Percentiles rank a stretch among this genome's conserved stretches.
Evolutionary conservation across 345 rosid genomes (phyloP).

Genomic region (Sisymbrium altissimum): DNA sequence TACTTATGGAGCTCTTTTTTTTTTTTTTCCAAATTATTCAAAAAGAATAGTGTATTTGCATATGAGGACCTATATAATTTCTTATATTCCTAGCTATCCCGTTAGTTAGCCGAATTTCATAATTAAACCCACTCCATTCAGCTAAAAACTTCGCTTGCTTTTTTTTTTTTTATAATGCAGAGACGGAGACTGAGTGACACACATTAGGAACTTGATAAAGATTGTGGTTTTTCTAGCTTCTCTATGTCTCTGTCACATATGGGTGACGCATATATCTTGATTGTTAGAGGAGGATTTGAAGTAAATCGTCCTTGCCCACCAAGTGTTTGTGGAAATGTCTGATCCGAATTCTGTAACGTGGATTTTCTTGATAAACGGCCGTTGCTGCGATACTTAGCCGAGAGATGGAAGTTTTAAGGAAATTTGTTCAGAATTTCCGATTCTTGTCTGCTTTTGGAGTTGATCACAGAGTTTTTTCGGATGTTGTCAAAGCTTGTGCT

Average conservation of each 20-base stretch:
- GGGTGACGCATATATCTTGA: neutral
- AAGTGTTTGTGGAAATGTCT: conserved; percentile 47
- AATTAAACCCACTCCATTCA: neutral
- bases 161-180: neutral
- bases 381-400: conserved; percentile 18
- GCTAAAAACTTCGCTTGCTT: neutral
- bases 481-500: conserved; percentile 59
- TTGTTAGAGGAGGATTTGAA: neutral
- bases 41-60: conserved; percentile 3
- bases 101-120: neutral
- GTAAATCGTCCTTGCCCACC: conserved; percentile 13
- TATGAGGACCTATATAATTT: neutral
- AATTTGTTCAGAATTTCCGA: conserved; percentile 41
- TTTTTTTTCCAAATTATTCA: conserved; percentile 3
- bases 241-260: neutral
- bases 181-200: neutral
- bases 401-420: conserved; percentile 36
- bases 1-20: neutral
- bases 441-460: conserved; percentile 29
- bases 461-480: conserved; percentile 48
- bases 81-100: neutral
- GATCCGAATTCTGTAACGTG: conserved; percentile 28
- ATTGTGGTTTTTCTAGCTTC: neutral
- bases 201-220: neutral
- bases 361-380: conserved; percentile 19